Evolutionary conservation across 1,284 basidiomycete species (phyloP).

Genomic region (Porogramme epimiltina): DNA sequence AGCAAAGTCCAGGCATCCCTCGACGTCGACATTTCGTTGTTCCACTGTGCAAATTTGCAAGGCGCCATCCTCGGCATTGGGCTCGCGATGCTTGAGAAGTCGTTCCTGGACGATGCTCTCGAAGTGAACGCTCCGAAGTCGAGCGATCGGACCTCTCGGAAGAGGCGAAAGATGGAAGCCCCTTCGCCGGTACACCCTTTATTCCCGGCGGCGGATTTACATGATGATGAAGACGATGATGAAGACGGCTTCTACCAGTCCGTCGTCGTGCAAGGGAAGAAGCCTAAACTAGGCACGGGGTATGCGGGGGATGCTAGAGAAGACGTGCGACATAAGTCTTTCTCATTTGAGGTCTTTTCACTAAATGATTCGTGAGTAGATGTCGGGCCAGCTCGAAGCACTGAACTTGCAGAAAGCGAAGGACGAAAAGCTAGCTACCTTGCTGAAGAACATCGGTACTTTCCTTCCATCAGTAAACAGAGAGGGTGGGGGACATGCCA

Average conservation of each 20-base stretch:
- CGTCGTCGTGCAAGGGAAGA: conserved; percentile 50
- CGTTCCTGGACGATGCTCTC: conserved; percentile 58
- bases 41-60: conserved; percentile 88
- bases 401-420: conserved; percentile 67
- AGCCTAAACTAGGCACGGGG: conserved; percentile 76
- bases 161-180: conserved; percentile 35
- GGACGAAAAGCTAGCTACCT: conserved; percentile 68
- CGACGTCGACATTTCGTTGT: conserved; percentile 58
- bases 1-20: conserved; percentile 13
- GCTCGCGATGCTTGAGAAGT: conserved; percentile 74
- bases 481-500: conserved; percentile 68
- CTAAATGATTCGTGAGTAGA: conserved; percentile 43
- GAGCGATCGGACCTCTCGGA: conserved; percentile 22
- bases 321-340: conserved; percentile 66
- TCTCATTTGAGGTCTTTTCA: neutral
- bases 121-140: conserved; percentile 18
- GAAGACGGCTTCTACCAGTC: conserved; percentile 59
- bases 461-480: conserved; percentile 83
- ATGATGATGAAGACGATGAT: conserved; percentile 55
- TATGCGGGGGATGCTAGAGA: conserved; percentile 81
- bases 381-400: conserved; percentile 77
- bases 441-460: conserved; percentile 70
- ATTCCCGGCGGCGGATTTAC: conserved; percentile 16
- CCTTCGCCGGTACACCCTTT: conserved; percentile 10
- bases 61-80: conserved; percentile 86